These are phyloP conservation scores for Schizothecium vesticola DNA, from an alignment of 495 filamentous ascomycete genomes.

Conservation along the genomic window DNA sequence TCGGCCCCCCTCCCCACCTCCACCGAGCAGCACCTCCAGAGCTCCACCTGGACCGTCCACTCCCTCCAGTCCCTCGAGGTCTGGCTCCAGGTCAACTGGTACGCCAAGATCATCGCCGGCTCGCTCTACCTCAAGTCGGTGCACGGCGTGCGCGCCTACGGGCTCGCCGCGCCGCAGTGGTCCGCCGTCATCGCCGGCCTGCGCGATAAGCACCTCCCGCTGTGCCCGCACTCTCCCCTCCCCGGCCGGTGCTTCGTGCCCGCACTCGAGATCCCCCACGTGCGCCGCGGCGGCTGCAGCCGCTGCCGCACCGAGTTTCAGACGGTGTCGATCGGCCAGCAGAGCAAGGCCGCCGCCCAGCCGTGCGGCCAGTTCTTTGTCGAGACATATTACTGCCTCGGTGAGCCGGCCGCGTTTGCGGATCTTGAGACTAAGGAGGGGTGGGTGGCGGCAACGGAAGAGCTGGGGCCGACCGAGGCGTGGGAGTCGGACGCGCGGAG, in stretches of 20 bases:
- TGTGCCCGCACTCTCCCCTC: neutral
- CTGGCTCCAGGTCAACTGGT: neutral
- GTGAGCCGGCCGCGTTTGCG: neutral
- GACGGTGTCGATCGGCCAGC: neutral
- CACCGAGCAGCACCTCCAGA: neutral
- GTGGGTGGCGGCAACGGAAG: neutral
- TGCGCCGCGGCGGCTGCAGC: neutral
- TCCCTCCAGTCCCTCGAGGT: neutral
- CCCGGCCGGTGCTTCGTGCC: neutral
- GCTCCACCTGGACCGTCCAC: neutral
- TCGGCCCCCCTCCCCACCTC: neutral
- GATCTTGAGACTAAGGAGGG: neutral
- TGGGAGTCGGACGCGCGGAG: neutral
- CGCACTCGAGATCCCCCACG: neutral
- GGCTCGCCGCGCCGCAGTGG: neutral
- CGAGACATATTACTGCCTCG: neutral
- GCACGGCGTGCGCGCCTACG: neutral
- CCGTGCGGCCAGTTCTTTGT: neutral
- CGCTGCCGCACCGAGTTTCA: neutral
- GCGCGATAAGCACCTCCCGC: neutral
- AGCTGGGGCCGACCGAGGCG: neutral
- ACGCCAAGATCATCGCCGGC: neutral
- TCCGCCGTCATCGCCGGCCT: neutral
- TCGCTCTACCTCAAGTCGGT: neutral
- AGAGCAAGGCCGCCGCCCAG: neutral